phyloP scores from a whole-genome alignment of 305 asterid species.

The Striga hermonthica region DNA sequence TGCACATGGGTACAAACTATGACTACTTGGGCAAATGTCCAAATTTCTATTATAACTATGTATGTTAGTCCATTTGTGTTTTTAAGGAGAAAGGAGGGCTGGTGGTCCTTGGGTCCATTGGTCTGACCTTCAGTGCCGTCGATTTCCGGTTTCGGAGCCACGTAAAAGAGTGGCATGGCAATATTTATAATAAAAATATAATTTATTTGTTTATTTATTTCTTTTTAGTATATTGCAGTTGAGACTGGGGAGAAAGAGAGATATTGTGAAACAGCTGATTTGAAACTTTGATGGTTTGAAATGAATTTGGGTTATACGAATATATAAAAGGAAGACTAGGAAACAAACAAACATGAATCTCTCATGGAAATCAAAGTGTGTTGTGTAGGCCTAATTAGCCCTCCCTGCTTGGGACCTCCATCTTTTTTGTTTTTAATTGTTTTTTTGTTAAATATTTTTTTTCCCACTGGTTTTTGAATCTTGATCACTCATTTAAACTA shows the following conservation, averaged over 20 bases:
- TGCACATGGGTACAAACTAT: too few species aligned
- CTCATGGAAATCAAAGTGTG: constrained; percentile 29
- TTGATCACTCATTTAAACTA: too few species aligned
- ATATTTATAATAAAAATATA: neutral
- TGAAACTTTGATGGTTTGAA: constrained; percentile 31
- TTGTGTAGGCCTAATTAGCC: constrained; percentile 43
- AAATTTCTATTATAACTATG: too few species aligned
- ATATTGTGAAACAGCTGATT: neutral
- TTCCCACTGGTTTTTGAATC: too few species aligned
- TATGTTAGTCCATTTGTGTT: too few species aligned
- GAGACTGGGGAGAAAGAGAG: neutral
- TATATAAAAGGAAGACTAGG: constrained; percentile 41
- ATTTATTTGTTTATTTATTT: neutral
- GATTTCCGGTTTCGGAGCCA: constrained; percentile 62
- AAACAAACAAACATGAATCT: constrained; percentile 32
- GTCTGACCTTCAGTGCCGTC: constrained; percentile 37
- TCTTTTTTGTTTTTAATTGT: too few species aligned
- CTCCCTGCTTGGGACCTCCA: constrained; percentile 52
- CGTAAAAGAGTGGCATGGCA: constrained; percentile 67
- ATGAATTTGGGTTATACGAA: constrained; percentile 49
- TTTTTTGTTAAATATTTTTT: too few species aligned
- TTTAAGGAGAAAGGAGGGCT: constrained; percentile 47
- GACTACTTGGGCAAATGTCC: too few species aligned
- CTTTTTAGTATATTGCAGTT: constrained; percentile 18
- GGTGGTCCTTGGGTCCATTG: constrained; percentile 34